phyloP scores from a whole-genome alignment of 352 stramenopile genomes.

The Phytopythium delawarense region DNA sequence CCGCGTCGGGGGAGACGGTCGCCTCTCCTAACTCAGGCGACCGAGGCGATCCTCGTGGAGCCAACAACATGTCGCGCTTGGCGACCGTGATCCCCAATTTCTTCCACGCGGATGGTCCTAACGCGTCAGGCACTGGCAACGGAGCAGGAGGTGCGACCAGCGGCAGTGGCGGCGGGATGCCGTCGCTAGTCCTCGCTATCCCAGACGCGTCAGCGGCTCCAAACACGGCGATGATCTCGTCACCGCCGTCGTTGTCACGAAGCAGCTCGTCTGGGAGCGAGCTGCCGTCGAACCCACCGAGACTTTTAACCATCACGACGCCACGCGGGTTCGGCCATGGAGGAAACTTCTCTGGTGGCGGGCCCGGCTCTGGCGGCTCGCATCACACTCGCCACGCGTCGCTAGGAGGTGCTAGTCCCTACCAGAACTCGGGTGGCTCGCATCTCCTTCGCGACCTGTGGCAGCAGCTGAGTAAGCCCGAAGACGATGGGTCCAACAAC shows the following conservation, averaged over 20 bases:
- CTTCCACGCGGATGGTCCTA: conserved; percentile 33
- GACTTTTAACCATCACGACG: conserved; percentile 1
- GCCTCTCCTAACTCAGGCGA: conserved; percentile 10
- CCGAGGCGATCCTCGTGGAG: background rate
- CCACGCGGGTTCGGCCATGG: conserved; percentile 4
- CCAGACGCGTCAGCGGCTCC: background rate
- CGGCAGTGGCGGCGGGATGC: background rate
- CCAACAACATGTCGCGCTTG: conserved; percentile 9
- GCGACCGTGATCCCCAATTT: conserved; percentile 23
- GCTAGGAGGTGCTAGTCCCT: conserved; percentile 26
- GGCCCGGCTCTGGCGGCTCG: background rate
- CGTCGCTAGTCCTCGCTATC: background rate
- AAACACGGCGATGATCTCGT: conserved; percentile 1
- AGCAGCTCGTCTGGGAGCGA: conserved; percentile 5
- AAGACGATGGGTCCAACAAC: conserved; percentile 37
- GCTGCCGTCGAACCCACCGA: background rate
- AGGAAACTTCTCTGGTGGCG: background rate
- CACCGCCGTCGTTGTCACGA: background rate
- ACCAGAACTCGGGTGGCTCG: conserved; percentile 22
- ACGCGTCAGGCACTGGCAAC: conserved; percentile 8
- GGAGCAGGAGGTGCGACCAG: conserved; percentile 6
- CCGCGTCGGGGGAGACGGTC: background rate
- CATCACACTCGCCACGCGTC: conserved; percentile 26
- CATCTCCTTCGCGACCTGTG: conserved; percentile 77
- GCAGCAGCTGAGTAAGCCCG: conserved; percentile 68